Base-by-base conservation (phyloP, 352 stramenopile genomes). In the Phytophthora pini region DNA sequence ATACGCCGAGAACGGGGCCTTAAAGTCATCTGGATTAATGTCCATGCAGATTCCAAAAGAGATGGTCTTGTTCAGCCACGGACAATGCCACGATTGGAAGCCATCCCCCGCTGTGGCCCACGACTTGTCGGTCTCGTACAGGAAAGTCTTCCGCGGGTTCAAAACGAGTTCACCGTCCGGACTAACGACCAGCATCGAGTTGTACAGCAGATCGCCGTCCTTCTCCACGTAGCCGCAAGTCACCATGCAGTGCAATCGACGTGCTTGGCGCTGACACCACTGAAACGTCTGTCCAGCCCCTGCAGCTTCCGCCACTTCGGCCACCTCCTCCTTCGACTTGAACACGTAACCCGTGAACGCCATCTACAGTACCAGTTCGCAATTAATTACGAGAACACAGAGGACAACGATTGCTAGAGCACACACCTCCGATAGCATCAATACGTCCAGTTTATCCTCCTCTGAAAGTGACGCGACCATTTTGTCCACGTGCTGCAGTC, bases 21-120 rank as follows among this genome's bases (percentile, higher is more conserved):
- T 72, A 54, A 96, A 95, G 66, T 94, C 80, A 52, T 91, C 68
- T 17, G 89, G 89, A 55, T 96, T 96, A 58, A 96, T 95, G 68
- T 96, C 88, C 88, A 96, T 96, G 64, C 88, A 96, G 60, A 96
- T 94, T 38, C 88, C 87, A 60, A 95, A 93, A 2, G 83, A 90
- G 17, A 95, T 89, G 5, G 75, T 84, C 66, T 88, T 86, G 61
- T 87, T 32, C 13, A 95, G 79, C 83, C 84, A 93, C 36, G 85
- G 80, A 44, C 87, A 95, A 65, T 84, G 57, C 82, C 82, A 95
- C 24, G 76, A 79, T 29, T 13, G 69, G 66, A 95, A 95, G 2
- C 77, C 77, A 13, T 76, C 68, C 20, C 84, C 85, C 0, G 84
- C 52, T 0, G 82, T 92, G 32, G 87, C 85, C 87, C 87, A 95